A percentile compares a stretch with the other conserved stretches of the same genome.
Evolutionary conservation across 169 alveolate species (phyloP).

Genomic region (Eimeria tenella): DNA sequence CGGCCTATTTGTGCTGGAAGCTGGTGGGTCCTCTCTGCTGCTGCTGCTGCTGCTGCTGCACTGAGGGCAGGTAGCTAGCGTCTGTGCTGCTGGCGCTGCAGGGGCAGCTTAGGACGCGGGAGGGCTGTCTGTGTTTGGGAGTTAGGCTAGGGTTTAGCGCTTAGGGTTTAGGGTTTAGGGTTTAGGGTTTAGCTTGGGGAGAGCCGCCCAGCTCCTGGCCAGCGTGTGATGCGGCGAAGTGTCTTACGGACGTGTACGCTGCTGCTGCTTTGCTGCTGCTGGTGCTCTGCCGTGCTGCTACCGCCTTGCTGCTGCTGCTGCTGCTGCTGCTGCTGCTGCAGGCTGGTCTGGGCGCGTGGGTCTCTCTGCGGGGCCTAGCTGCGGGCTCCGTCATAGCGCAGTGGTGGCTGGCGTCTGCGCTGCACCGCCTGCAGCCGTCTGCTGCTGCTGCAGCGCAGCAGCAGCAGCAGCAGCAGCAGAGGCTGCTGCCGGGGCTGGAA

Average conservation of each 20-base stretch:
- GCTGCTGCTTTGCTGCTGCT: background rate
- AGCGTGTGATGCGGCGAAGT: background rate
- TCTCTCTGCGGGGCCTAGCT: background rate
- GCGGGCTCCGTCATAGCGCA: background rate
- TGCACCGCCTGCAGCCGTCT: background rate
- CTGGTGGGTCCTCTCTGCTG: background rate
- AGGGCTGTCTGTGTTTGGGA: no score
- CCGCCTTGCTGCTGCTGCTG: background rate
- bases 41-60: background rate
- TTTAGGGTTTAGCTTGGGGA: background rate
- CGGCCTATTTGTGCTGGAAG: no score
- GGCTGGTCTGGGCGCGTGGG: background rate
- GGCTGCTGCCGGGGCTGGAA: background rate
- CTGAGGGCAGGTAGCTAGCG: no score
- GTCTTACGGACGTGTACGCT: no score
- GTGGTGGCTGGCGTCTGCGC: background rate
- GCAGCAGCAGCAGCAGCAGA: background rate
- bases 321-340: background rate
- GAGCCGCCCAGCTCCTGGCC: background rate
- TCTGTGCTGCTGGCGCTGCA: no score
- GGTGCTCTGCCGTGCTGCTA: background rate
- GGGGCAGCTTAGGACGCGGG: no score
- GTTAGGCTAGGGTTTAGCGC: background rate
- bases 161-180: slow-evolving; percentile 2
- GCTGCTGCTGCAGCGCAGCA: background rate